These are phyloP conservation scores for Orbilia javanica DNA, from an alignment of 2,329 filamentous ascomycete genomes.

Conservation along the genomic window DNA sequence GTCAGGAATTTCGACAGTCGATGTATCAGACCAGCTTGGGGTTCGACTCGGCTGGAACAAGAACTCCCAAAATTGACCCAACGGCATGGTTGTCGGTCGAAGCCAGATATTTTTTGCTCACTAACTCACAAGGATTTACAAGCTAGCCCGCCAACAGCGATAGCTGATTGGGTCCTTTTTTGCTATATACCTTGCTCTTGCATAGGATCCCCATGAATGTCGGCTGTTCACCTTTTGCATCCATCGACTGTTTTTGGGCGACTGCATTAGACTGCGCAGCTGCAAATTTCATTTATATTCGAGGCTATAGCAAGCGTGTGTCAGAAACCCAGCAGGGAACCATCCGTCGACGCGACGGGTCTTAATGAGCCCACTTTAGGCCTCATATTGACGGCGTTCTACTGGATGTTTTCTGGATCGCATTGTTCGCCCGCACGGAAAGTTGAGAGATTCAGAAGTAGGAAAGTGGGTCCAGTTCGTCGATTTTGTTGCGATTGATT, in stretches of 20 bases:
- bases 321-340: constrained; percentile 10
- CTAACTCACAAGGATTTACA: constrained; percentile 28
- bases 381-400: neutral
- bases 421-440: constrained; percentile 41
- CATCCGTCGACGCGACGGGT: constrained; percentile 20
- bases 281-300: constrained; percentile 44
- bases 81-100: constrained; percentile 37
- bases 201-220: constrained; percentile 31
- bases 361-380: constrained; percentile 5
- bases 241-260: constrained; percentile 30
- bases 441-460: constrained; percentile 18
- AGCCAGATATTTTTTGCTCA: constrained; percentile 32
- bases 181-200: constrained; percentile 23
- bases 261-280: constrained; percentile 36
- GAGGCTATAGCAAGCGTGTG: constrained; percentile 25
- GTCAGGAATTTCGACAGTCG: constrained; percentile 9
- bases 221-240: constrained; percentile 29
- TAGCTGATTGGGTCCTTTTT: constrained; percentile 47
- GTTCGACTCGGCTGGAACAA: neutral
- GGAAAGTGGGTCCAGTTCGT: constrained; percentile 52
- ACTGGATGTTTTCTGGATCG: constrained; percentile 11
- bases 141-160: constrained; percentile 23
- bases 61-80: constrained; percentile 36
- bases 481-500: constrained; percentile 57
- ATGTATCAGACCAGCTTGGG: constrained; percentile 25